Evolutionary conservation across 306 rosid genomes (phyloP).

Genomic region (Pyrus pyrifolia): DNA sequence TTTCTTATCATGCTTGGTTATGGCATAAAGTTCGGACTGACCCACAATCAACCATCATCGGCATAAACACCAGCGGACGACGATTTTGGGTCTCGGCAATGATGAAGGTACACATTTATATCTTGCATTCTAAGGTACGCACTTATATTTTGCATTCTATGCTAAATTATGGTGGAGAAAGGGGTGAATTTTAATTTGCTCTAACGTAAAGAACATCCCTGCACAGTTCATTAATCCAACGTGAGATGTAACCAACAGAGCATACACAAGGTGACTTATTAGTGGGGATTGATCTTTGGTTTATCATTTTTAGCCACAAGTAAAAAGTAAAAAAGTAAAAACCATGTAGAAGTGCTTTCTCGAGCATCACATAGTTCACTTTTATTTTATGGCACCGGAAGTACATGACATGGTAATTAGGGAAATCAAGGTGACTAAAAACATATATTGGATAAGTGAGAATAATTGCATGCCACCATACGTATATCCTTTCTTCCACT

Average conservation of each 20-base stretch:
- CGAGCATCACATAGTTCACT: neutral
- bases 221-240: neutral
- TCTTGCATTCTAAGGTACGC: constrained; percentile 34
- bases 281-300: neutral
- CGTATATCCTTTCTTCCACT: neutral
- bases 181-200: neutral
- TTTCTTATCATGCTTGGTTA: constrained; percentile 69
- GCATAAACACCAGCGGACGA: constrained; percentile 67
- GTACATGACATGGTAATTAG: neutral
- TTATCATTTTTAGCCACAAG: neutral
- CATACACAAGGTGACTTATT: neutral
- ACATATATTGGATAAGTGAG: neutral
- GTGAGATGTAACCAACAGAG: neutral
- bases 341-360: neutral
- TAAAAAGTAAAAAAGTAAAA: too few species aligned
- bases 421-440: neutral
- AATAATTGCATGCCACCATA: neutral
- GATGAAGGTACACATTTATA: constrained; percentile 44
- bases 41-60: constrained; percentile 70
- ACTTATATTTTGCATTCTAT: neutral
- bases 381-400: neutral
- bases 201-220: too few species aligned
- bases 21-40: constrained; percentile 65
- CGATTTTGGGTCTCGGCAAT: constrained; percentile 79
- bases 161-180: neutral